Conservation (phyloP, 768 basidiomycete species). For the Sporobolomyces roseus region DNA sequence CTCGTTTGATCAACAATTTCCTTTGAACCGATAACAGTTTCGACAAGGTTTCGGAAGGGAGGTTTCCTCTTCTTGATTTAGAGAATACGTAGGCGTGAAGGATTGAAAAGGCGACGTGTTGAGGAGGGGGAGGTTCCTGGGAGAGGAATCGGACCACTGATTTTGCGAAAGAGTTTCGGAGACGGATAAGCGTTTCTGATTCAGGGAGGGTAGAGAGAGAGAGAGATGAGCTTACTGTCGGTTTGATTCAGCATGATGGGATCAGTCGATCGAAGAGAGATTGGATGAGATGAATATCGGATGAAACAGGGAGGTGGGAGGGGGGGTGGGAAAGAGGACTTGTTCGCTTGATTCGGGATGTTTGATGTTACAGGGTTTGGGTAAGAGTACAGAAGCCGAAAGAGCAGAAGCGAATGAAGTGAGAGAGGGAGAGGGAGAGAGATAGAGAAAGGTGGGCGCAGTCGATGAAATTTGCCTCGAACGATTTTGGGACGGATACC, state of each 20-base stretch:
- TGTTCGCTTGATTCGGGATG: too few relatives aligned
- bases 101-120: slow-evolving; percentile 34
- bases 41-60: slow-evolving; percentile 34
- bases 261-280: not conserved
- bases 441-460: too few relatives aligned
- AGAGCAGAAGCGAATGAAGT: too few relatives aligned
- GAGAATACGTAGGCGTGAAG: slow-evolving; percentile 38
- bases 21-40: slow-evolving; percentile 34
- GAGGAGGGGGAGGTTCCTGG: slow-evolving; percentile 4
- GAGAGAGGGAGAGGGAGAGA: too few relatives aligned
- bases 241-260: slow-evolving; percentile 33
- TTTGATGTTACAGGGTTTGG: too few relatives aligned
- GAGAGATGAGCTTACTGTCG: slow-evolving; percentile 20
- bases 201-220: not conserved
- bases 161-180: not conserved
- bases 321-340: too few relatives aligned
- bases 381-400: too few relatives aligned
- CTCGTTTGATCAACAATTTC: slow-evolving; percentile 19
- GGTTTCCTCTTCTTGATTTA: slow-evolving; percentile 33
- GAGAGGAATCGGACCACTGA: slow-evolving; percentile 31
- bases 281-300: not conserved
- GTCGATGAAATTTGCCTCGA: too few relatives aligned
- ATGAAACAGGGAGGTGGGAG: not conserved
- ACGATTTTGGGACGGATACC: too few relatives aligned
- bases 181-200: too few relatives aligned